Evolutionary conservation across 2,329 filamentous ascomycete genomes (phyloP).

Genomic region (Diaporthe sp.): DNA sequence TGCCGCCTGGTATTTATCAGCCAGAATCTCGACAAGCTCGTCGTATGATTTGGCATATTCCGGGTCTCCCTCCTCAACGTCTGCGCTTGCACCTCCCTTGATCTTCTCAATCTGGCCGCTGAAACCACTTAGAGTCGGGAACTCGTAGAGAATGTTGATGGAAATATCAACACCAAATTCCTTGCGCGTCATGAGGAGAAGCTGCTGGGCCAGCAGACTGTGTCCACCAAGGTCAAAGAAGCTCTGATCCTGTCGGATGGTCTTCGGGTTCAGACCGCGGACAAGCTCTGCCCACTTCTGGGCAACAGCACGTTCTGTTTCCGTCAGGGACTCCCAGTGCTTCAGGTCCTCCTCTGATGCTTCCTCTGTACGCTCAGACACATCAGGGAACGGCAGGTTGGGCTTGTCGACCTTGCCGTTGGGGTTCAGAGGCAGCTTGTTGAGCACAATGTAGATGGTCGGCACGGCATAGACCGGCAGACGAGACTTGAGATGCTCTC

Average conservation of each 20-base stretch:
- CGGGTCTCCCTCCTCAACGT: slow-evolving; percentile 53
- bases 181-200: slow-evolving; percentile 76
- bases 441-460: slow-evolving; percentile 78
- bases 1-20: slow-evolving; percentile 47
- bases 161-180: slow-evolving; percentile 64
- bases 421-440: slow-evolving; percentile 83
- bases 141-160: slow-evolving; percentile 78
- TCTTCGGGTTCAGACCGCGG: slow-evolving; percentile 74
- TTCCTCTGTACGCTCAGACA: slow-evolving; percentile 69
- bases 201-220: slow-evolving; percentile 83
- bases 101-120: slow-evolving; percentile 62
- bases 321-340: slow-evolving; percentile 56
- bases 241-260: slow-evolving; percentile 65
- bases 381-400: slow-evolving; percentile 81
- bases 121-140: slow-evolving; percentile 64
- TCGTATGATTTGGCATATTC: slow-evolving; percentile 64
- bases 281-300: slow-evolving; percentile 81
- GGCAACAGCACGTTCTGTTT: slow-evolving; percentile 76
- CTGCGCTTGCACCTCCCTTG: slow-evolving; percentile 35
- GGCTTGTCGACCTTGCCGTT: slow-evolving; percentile 83
- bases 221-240: slow-evolving; percentile 89
- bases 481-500: slow-evolving; percentile 77
- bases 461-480: slow-evolving; percentile 83
- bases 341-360: slow-evolving; percentile 57
- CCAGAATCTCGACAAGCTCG: slow-evolving; percentile 56